Conservation (phyloP, 768 basidiomycete genomes). For the Leccinellum luteum region DNA sequence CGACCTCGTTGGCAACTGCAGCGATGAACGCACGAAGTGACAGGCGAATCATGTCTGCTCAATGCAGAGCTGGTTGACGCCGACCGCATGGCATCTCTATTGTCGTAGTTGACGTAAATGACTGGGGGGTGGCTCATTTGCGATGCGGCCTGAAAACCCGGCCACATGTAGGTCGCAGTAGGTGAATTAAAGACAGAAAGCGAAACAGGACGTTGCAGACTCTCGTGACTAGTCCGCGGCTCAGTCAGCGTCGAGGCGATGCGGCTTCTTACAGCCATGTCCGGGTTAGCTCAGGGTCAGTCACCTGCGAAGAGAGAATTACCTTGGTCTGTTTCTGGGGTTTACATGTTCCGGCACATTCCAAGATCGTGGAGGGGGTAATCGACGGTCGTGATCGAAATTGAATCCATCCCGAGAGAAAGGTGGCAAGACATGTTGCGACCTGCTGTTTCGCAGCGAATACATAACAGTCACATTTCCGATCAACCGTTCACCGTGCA, state of each 20-base stretch:
- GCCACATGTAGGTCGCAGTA: constrained; percentile 48
- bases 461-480: constrained; percentile 19
- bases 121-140: constrained; percentile 40
- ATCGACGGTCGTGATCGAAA: constrained; percentile 34
- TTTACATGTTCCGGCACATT: constrained; percentile 20
- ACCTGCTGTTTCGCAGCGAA: constrained; percentile 30
- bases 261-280: constrained; percentile 19
- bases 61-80: constrained; percentile 30
- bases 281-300: constrained; percentile 17
- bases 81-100: constrained; percentile 32
- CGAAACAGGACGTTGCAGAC: constrained; percentile 33
- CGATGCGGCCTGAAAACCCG: constrained; percentile 43
- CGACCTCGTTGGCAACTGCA: constrained; percentile 6
- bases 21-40: constrained; percentile 29
- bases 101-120: constrained; percentile 37
- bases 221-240: constrained; percentile 21
- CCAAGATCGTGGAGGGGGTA: constrained; percentile 33
- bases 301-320: constrained; percentile 9
- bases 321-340: constrained; percentile 27
- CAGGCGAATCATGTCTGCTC: constrained; percentile 30
- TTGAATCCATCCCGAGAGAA: constrained; percentile 30
- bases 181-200: constrained; percentile 43
- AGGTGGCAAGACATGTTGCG: constrained; percentile 34
- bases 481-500: constrained; percentile 22
- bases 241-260: constrained; percentile 23